Evolutionary conservation across 208 protist species (phyloP).

Genomic region (Leishmania braziliensis): DNA sequence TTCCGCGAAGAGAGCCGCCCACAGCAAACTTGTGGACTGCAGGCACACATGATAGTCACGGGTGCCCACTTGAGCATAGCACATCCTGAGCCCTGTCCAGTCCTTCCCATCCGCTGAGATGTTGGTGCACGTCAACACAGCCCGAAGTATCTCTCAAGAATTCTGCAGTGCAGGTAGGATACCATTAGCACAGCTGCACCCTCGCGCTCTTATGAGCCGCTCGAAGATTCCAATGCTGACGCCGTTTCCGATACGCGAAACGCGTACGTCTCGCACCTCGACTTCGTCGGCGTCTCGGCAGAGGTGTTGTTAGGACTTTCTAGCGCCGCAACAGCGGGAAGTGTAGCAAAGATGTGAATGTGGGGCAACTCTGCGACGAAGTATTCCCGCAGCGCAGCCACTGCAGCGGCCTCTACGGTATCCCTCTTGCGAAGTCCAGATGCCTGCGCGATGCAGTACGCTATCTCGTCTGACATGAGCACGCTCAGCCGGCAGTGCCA

Average conservation of each 20-base stretch:
- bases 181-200: neutral
- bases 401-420: conserved; percentile 43
- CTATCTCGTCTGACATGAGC: conserved; percentile 33
- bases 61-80: neutral
- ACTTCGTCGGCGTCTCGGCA: neutral
- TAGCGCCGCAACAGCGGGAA: neutral
- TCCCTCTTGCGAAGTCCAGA: conserved; percentile 48
- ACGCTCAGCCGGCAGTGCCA: conserved; percentile 72
- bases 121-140: neutral
- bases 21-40: neutral
- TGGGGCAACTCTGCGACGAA: conserved; percentile 12
- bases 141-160: neutral
- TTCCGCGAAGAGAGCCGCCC: neutral
- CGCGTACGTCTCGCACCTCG: neutral
- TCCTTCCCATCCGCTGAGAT: neutral
- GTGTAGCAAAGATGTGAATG: neutral
- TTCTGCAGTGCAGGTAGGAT: neutral
- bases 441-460: conserved; percentile 40
- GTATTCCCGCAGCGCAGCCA: conserved; percentile 22
- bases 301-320: neutral
- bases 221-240: neutral
- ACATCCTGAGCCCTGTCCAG: neutral
- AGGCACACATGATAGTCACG: neutral
- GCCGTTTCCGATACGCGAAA: neutral
- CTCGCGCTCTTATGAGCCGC: neutral